Conservation (phyloP, 2,329 filamentous ascomycete genomes). For the Epichloe aotearoae region DNA sequence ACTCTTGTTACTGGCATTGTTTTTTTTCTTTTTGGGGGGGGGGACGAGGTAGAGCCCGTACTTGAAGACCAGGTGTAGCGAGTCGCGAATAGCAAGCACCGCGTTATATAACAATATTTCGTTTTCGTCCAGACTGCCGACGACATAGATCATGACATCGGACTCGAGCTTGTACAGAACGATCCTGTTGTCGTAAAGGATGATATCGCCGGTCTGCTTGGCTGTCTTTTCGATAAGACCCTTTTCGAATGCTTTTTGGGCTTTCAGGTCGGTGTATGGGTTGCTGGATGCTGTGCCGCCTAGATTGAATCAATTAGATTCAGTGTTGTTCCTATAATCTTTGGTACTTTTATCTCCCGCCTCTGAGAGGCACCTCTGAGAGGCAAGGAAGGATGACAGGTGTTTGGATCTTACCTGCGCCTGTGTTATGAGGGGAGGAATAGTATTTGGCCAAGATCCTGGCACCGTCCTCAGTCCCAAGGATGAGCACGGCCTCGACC, state of each 20-base stretch:
- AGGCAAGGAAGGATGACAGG: too few relatives aligned
- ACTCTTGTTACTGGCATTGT: neutral
- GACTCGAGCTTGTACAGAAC: constrained; percentile 97
- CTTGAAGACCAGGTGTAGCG: constrained; percentile 86
- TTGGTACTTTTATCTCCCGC: too few relatives aligned
- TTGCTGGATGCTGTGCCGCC: constrained; percentile 40
- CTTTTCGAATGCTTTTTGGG: constrained; percentile 95
- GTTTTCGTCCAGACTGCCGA: constrained; percentile 86
- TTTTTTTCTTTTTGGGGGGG: too few relatives aligned
- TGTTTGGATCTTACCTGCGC: constrained; percentile 17
- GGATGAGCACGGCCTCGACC: constrained; percentile 64
- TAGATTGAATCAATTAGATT: constrained; percentile 1
- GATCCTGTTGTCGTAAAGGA: constrained; percentile 92
- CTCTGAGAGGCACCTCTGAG: too few relatives aligned
- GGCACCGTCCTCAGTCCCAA: constrained; percentile 75
- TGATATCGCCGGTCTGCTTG: constrained; percentile 91
- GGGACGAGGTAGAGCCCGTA: constrained; percentile 28
- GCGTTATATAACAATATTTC: constrained; percentile 95
- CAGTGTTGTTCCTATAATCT: neutral
- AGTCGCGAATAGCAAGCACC: constrained; percentile 79
- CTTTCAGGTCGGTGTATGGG: constrained; percentile 78
- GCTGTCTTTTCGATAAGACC: constrained; percentile 89
- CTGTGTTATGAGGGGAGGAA: constrained; percentile 42
- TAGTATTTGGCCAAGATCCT: constrained; percentile 95
- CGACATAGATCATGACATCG: constrained; percentile 91